A percentile compares a stretch with the other conserved stretches of the same genome.
These are phyloP conservation scores for Xerocomellus dryophilus DNA, from an alignment of 768 basidiomycete species.

Conservation along the genomic window DNA sequence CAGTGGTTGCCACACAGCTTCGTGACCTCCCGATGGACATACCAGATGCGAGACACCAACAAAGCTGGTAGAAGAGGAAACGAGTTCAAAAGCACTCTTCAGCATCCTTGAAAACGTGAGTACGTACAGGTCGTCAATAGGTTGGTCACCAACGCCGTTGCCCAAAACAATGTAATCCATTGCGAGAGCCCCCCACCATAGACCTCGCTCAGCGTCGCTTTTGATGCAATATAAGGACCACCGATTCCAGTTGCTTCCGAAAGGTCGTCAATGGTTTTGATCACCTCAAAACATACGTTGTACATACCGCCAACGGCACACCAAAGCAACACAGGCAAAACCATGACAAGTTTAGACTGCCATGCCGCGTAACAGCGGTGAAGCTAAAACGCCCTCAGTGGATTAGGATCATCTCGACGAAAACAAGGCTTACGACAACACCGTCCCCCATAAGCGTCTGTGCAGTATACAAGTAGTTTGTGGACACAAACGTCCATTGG, in stretches of 20 bases:
- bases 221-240: no score
- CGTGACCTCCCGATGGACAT: constrained; percentile 19
- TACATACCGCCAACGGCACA: no score
- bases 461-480: no score
- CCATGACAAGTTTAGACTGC: no score
- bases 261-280: background rate
- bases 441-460: no score
- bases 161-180: constrained; percentile 35
- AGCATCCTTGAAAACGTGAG: background rate
- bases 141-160: constrained; percentile 19
- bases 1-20: background rate
- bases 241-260: background rate
- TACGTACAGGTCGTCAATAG: constrained; percentile 27
- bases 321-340: no score
- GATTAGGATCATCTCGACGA: no score
- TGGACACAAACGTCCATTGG: no score
- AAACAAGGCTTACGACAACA: no score
- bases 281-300: no score
- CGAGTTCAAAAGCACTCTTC: background rate
- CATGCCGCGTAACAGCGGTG: no score
- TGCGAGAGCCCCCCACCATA: constrained; percentile 19
- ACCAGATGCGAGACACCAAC: constrained; percentile 27
- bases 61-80: constrained; percentile 9
- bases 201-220: background rate
- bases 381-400: no score